Evolutionary conservation across 1,284 basidiomycete genomes (phyloP), one percentile per base, ranked within the genome.

Genomic region (Trametes hirsuta): DNA sequence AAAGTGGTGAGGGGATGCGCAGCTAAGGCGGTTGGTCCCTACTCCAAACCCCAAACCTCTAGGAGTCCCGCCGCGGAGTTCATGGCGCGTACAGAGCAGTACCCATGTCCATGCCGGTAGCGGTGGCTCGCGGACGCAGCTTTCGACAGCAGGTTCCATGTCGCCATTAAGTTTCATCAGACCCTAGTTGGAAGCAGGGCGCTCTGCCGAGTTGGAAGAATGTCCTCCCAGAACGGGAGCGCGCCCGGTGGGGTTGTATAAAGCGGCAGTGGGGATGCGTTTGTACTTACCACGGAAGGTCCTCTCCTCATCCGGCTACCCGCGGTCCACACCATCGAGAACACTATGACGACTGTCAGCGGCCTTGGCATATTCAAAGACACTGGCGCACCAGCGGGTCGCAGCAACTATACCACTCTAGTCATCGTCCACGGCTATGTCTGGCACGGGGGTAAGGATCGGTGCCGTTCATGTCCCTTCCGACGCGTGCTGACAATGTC

Each of bases 361-460:
- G 51, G 59, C 11, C 41, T 62, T 15, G 34, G 50, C 39, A 41
- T 54, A 11, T 30, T 35, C 39, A 22, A 34, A 9, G 61, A 65
- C 34, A 47, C 58, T 3, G 64, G 64, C 14, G 34, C 47, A 2
- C 58, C 55, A 10, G 6, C n/a, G 0, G 64, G 55, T 2, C 49
- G 47, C 18, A 18, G 39, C 4, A 30, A 55, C 40, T 65, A 65
- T n/a, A 55, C 53, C 2, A 65, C 64, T 2, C 37, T 65, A 21
- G 50, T 65, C 21, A 37, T 65, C 12, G 5, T 62, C 8, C 64
- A 65, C 12, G 64, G 61, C 11, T 59, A 56, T 12, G 59, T 54
- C 12, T 62, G 60, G 58, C 61, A 65, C 35, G 49, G 49, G n/a
- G 61, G 64, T 65, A 15, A 47, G 58, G 34, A 4, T 12, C 25